Base-by-base conservation (phyloP, 345 rosid genomes). In the Gossypium australe region DNA sequence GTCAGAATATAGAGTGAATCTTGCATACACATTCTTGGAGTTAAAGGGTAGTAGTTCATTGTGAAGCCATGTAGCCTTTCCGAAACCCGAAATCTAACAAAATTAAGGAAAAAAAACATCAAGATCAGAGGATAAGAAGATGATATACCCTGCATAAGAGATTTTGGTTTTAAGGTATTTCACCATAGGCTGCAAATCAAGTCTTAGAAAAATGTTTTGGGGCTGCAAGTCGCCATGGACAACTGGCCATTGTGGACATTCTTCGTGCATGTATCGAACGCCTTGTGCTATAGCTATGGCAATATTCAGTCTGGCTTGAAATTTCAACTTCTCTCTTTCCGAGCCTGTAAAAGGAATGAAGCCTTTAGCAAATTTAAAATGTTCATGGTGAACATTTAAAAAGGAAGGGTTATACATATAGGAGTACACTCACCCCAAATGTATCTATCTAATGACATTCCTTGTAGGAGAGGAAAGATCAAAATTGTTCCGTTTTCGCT, bases 181-280 rank as follows among this genome's bases (percentile, higher is more conserved):
- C 60, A 82, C 87, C 87, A 71, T 43, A 4, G 87, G 87, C 71
- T 59, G 67, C 20, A 76, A 57, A 56, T 82, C 72, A 4, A 41
- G 55, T 18, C 79, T 61, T n/a, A 82, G 51, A 44, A 76, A 77
- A 78, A 82, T 71, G 73, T 82, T 82, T 74, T 29, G 44, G 25
- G 76, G 74, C 56, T 47, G 76, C 64, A 65, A 11, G 24, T 78
- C 70, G 2, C 85, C 80, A 11, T 84, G 85, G 27, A 70, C 70
- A 57, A 82, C 22, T 12, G 83, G 83, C 69, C 85, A 81, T 47
- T 65, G 70, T 14, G 79, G 80, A 73, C 82, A 82, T 64, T 82
- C 84, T 74, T 76, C 79, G 45, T 84, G 87, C 87, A 84, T 78
- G 41, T 82, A 84, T 53, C 83, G 80, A 53, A 82, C 22, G 1